A percentile compares a stretch with the other conserved stretches of the same genome.
phyloP scores from a whole-genome alignment of 2,329 filamentous ascomycete species.

The Venturia oleaginea region DNA sequence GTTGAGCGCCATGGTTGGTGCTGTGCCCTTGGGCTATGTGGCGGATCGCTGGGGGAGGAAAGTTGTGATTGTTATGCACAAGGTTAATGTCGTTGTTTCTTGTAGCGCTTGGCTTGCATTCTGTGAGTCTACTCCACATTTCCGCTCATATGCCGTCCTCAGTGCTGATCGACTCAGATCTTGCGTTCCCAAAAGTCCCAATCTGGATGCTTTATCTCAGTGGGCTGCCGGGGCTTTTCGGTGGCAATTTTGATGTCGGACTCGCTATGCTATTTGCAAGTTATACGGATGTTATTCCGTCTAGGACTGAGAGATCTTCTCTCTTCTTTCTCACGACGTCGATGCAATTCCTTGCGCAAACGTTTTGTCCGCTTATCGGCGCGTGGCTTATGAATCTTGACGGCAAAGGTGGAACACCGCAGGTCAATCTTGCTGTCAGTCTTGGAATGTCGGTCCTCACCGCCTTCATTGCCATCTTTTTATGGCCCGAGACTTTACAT shows the following conservation, averaged over 20 bases:
- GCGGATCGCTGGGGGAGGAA: slow-evolving; percentile 13
- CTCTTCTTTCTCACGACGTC: slow-evolving; percentile 14
- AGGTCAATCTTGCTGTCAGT: slow-evolving; percentile 13
- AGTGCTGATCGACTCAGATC: slow-evolving; percentile 5
- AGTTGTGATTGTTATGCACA: slow-evolving; percentile 12
- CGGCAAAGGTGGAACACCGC: slow-evolving; percentile 13
- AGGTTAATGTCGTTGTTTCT: slow-evolving; percentile 13
- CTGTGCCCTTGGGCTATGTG: slow-evolving; percentile 13
- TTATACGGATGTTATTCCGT: slow-evolving; percentile 14
- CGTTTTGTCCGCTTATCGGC: slow-evolving; percentile 13
- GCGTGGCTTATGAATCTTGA: slow-evolving; percentile 14
- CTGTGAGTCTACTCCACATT: slow-evolving; percentile 6
- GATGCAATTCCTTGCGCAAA: slow-evolving; percentile 14
- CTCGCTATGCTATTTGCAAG: slow-evolving; percentile 14
- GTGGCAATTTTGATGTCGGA: slow-evolving; percentile 14
- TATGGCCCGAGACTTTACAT: slow-evolving; percentile 9
- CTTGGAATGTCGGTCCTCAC: slow-evolving; percentile 7
- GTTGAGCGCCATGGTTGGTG: slow-evolving; percentile 14
- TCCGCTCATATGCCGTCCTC: too few relatives aligned
- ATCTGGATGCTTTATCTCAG: slow-evolving; percentile 14
- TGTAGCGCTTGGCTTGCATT: slow-evolving; percentile 11
- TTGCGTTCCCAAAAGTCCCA: slow-evolving; percentile 14
- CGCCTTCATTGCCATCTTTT: slow-evolving; percentile 1
- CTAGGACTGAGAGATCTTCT: slow-evolving; percentile 11
- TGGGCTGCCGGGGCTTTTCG: slow-evolving; percentile 11